These are phyloP conservation scores for Paraglomus brasilianum DNA, from an alignment of 192 early-diverging fungal species.

Conservation along the genomic window DNA sequence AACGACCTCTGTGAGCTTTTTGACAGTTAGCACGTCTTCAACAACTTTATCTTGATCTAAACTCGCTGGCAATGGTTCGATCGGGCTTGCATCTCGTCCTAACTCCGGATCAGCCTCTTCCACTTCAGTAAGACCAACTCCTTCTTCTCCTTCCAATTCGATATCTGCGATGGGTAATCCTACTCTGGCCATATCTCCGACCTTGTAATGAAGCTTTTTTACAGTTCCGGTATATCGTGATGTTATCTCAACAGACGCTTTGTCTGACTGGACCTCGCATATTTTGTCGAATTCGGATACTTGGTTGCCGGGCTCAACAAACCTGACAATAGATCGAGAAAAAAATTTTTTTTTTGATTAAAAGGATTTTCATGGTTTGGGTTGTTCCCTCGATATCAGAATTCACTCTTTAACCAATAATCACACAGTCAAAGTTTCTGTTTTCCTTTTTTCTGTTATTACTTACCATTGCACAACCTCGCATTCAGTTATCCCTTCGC, in stretches of 20 bases:
- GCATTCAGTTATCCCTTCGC: constrained; percentile 97
- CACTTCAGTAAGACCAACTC: constrained; percentile 28
- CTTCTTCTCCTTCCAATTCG: constrained; percentile 51
- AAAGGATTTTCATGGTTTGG: not conserved
- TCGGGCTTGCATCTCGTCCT: constrained; percentile 6
- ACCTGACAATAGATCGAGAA: constrained; percentile 50
- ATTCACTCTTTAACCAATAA: constrained; percentile 2
- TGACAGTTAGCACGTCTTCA: constrained; percentile 36
- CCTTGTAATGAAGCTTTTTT: constrained; percentile 74
- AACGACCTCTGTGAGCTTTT: not conserved
- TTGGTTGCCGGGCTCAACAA: constrained; percentile 87
- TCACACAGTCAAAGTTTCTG: no score
- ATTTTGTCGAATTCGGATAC: constrained; percentile 93
- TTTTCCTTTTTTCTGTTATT: not conserved
- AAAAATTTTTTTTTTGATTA: no score
- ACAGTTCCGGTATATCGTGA: constrained; percentile 90
- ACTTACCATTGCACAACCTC: constrained; percentile 95
- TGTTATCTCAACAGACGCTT: constrained; percentile 98
- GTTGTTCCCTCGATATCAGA: not conserved
- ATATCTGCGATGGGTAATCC: constrained; percentile 89
- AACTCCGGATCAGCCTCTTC: constrained; percentile 27
- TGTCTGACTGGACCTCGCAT: constrained; percentile 97
- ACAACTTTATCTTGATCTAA: constrained; percentile 37
- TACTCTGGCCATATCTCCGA: constrained; percentile 89
- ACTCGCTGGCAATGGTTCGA: constrained; percentile 22